phyloP scores from a whole-genome alignment of 768 basidiomycete genomes.

The Kwoniella newhampshirensis region DNA sequence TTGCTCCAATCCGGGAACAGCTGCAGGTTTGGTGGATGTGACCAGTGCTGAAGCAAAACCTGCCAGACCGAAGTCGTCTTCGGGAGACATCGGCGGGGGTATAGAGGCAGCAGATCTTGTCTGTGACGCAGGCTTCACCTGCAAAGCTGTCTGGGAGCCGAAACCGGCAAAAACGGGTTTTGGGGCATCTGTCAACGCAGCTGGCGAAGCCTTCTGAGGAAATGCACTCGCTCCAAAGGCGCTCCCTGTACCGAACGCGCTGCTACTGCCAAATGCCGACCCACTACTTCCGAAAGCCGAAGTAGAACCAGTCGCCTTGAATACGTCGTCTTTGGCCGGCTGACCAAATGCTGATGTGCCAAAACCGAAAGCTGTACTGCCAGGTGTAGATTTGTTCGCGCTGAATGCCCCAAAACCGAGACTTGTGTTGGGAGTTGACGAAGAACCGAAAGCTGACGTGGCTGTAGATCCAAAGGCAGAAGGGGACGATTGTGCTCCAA shows the following conservation, averaged over 20 bases:
- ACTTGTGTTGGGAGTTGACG: constrained; percentile 1
- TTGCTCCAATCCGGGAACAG: constrained; percentile 35
- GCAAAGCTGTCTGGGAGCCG: not conserved
- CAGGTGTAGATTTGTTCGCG: not conserved
- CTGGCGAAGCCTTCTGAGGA: constrained; percentile 10
- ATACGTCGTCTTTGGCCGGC: constrained; percentile 2
- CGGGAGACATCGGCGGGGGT: not conserved
- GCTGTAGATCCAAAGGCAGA: constrained; percentile 31
- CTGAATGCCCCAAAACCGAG: constrained; percentile 19
- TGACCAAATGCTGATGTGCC: constrained; percentile 37
- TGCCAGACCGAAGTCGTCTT: constrained; percentile 40
- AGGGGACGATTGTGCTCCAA: constrained; percentile 21
- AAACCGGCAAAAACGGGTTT: constrained; percentile 7
- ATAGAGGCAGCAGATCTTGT: not conserved
- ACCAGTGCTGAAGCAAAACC: constrained; percentile 43
- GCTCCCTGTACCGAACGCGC: constrained; percentile 27
- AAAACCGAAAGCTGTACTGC: constrained; percentile 19
- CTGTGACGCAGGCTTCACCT: not conserved
- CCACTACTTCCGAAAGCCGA: constrained; percentile 23
- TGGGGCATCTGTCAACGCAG: constrained; percentile 8
- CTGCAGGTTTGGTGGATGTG: constrained; percentile 14
- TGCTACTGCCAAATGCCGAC: constrained; percentile 23
- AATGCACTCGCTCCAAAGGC: constrained; percentile 33
- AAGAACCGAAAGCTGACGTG: constrained; percentile 34
- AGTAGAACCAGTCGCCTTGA: constrained; percentile 2